phyloP scores from a whole-genome alignment of 1,284 basidiomycete genomes.

The Cryptococcus deneoformans region DNA sequence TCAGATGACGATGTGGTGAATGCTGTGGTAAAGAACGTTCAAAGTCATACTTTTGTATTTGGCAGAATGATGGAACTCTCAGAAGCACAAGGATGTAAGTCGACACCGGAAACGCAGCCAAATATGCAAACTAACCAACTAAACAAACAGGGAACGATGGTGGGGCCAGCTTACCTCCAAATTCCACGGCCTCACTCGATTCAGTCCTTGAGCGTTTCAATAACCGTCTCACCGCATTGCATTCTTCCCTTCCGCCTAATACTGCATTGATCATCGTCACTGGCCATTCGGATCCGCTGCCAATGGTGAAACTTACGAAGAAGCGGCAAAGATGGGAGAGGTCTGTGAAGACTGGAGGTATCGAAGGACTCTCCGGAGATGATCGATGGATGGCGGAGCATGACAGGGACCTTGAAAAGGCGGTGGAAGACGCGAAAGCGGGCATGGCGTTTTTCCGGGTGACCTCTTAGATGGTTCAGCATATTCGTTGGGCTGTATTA shows the following conservation, averaged over 20 bases:
- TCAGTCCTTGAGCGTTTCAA: slow-evolving; percentile 55
- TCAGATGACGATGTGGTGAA: slow-evolving; percentile 68
- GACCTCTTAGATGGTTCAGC: slow-evolving; percentile 31
- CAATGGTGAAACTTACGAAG: slow-evolving; percentile 66
- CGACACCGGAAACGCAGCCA: background rate
- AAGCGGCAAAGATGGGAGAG: slow-evolving; percentile 70
- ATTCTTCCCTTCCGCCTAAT: slow-evolving; percentile 66
- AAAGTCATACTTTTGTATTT: slow-evolving; percentile 73
- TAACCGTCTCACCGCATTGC: slow-evolving; percentile 60
- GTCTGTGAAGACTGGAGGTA: slow-evolving; percentile 58
- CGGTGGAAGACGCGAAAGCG: slow-evolving; percentile 69
- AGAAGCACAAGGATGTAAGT: slow-evolving; percentile 71
- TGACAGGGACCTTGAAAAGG: slow-evolving; percentile 70
- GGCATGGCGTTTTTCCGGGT: slow-evolving; percentile 80
- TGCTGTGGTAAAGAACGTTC: slow-evolving; percentile 60
- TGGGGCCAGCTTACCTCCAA: slow-evolving; percentile 1
- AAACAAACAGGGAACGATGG: slow-evolving; percentile 3
- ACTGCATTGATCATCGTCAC: slow-evolving; percentile 81
- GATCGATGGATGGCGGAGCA: slow-evolving; percentile 71
- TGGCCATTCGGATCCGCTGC: slow-evolving; percentile 79
- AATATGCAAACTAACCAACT: background rate
- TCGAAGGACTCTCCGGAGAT: slow-evolving; percentile 43
- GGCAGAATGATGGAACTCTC: slow-evolving; percentile 75
- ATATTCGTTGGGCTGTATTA: no score
- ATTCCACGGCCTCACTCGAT: slow-evolving; percentile 21